A percentile compares a stretch with the other conserved stretches of the same genome.
Conservation (phyloP, 2,329 filamentous ascomycete genomes). For the Neonectria neomacrospora region DNA sequence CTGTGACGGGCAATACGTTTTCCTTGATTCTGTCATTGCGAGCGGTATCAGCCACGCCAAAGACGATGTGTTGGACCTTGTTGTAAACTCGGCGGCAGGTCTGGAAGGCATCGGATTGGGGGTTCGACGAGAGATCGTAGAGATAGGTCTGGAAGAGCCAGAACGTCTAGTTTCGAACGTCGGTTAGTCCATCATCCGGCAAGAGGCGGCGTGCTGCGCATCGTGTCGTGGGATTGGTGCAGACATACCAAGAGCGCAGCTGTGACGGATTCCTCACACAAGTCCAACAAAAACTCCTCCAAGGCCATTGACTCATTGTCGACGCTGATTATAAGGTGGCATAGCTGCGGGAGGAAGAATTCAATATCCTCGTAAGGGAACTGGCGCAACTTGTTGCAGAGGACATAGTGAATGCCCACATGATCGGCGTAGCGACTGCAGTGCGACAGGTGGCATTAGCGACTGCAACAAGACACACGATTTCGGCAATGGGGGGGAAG, state of each 20-base stretch:
- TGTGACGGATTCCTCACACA: conserved; percentile 89
- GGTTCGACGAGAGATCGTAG: conserved; percentile 80
- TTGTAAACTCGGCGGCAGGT: conserved; percentile 88
- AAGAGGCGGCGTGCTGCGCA: conserved; percentile 9
- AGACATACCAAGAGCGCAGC: conserved; percentile 78
- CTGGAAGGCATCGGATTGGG: conserved; percentile 81
- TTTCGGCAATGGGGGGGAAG: conserved; percentile 18
- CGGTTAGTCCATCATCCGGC: conserved; percentile 11
- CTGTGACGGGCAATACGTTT: conserved; percentile 82
- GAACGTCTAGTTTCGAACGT: conserved; percentile 71
- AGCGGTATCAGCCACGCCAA: conserved; percentile 76
- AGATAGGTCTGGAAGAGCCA: conserved; percentile 92
- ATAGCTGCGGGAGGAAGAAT: conserved; percentile 90
- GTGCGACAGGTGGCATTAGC: conserved; percentile 44
- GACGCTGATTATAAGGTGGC: conserved; percentile 87
- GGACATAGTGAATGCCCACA: conserved; percentile 89
- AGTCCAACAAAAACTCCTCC: conserved; percentile 86
- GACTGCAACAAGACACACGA: conserved; percentile 29
- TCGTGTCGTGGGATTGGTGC: conserved; percentile 17
- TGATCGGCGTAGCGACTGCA: conserved; percentile 86
- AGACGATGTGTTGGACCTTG: conserved; percentile 88
- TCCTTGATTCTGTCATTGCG: conserved; percentile 82
- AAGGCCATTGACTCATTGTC: conserved; percentile 93
- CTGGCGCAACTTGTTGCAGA: conserved; percentile 88
- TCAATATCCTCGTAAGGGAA: conserved; percentile 93